phyloP scores from a whole-genome alignment of 176 grass and related monocot genomes.

The Eleusine coracana region DNA sequence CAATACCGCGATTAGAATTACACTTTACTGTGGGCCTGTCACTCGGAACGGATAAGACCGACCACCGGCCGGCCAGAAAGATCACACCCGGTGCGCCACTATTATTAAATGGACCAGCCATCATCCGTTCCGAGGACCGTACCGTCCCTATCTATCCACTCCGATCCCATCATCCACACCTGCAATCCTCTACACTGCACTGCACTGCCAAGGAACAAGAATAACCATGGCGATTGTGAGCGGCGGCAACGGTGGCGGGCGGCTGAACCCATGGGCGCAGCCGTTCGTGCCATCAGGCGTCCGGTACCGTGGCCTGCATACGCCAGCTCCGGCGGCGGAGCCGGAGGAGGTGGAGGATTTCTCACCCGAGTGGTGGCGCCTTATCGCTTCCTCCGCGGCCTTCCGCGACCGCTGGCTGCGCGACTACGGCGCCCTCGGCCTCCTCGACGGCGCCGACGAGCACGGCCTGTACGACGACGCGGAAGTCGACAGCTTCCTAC shows the following conservation, averaged over 20 bases:
- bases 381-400: conserved; percentile 41
- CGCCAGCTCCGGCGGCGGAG: not conserved
- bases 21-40: not conserved
- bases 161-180: not conserved
- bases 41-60: conserved; percentile 27
- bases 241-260: conserved; percentile 16
- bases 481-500: conserved; percentile 9
- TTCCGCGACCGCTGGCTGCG: conserved; percentile 57
- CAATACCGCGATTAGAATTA: not conserved
- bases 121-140: not conserved
- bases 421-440: conserved; percentile 46
- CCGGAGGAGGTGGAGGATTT: conserved; percentile 54
- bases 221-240: conserved; percentile 37
- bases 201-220: not conserved
- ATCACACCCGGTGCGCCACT: not conserved
- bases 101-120: not conserved
- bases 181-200: not conserved
- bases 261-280: conserved; percentile 60
- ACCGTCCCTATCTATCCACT: not conserved
- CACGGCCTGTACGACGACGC: not conserved
- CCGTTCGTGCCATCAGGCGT: conserved; percentile 52
- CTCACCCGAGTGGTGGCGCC: conserved; percentile 60
- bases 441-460: conserved; percentile 28
- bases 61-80: not conserved
- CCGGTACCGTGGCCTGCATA: conserved; percentile 32